Evolutionary conservation across 2,329 filamentous ascomycete species (phyloP), one percentile per base, ranked within the genome.

Genomic region (Rhynchosporium graminicola): DNA sequence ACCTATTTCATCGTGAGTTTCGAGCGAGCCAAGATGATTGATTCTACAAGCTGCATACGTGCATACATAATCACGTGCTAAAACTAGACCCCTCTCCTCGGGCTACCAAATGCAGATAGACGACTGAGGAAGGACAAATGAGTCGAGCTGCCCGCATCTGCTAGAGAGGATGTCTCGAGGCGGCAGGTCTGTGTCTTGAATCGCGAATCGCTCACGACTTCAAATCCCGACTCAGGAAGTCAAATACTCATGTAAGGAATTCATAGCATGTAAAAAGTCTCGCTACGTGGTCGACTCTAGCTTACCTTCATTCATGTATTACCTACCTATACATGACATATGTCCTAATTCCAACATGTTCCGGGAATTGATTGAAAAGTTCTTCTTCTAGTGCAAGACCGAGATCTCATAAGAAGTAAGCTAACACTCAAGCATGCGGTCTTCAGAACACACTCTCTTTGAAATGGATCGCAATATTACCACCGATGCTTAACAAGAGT

Each of bases 371-470:
- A 6, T 36, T 5, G 33, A 36, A 36, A 36, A 36, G 9, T 46
- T 13, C n/a, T 10, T 31, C 6, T 45, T n/a, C 43, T 1, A 20
- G n/a, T 13, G 42, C 26, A 46, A 31, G 33, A 58, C 50, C 36
- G 50, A 46, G 38, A 36, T 15, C 45, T 57, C 57, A 65, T 65
- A 62, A 62, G 57, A 65, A 59, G 29, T 38, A 20, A 58, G 20
- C 46, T 65, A 58, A 60, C 59, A 59, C 63, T 61, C 57, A 29
- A 38, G 63, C 9, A 63, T 43, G 52, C 63, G 57, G 54, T 26
- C 28, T 47, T 55, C 50, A 60, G 56, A 52, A 55, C 57, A 38
- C 33, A 6, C 33, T 36, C 36, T 51, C 50, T 46, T 45, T 33
- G 33, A 40, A 54, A 28, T 10, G n/a, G 10, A 42, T 13, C 54